phyloP scores from a whole-genome alignment of 176 grass and related monocot genomes.

The Eragrostis curvula region DNA sequence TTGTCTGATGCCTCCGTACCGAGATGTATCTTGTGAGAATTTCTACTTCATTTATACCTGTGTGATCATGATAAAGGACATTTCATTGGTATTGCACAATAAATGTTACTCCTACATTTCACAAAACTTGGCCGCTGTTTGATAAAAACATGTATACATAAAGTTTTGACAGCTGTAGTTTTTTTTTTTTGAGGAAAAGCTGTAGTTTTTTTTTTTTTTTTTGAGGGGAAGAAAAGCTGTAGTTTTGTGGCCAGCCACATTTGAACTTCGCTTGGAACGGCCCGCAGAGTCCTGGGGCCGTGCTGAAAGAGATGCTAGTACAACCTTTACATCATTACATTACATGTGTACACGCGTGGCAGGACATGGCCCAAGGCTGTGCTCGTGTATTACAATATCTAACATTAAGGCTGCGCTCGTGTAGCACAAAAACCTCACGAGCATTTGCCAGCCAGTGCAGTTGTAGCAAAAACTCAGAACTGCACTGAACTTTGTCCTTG shows the following conservation, averaged over 20 bases:
- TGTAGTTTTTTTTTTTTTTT: no score
- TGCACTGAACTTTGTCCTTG: not conserved
- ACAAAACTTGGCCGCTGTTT: not conserved
- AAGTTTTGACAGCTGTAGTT: not conserved
- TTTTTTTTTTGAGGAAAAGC: no score
- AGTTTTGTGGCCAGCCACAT: not conserved
- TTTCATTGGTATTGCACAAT: not conserved
- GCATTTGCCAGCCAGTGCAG: not conserved
- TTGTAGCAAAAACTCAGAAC: slow-evolving; percentile 21
- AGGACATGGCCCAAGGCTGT: not conserved
- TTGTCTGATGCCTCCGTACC: not conserved
- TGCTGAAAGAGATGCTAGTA: not conserved
- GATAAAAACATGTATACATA: not conserved
- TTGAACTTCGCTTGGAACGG: not conserved
- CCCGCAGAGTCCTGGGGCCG: slow-evolving; percentile 1
- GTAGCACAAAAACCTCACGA: not conserved
- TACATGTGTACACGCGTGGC: slow-evolving; percentile 16
- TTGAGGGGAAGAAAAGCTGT: no score
- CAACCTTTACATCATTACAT: not conserved
- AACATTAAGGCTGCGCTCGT: not conserved
- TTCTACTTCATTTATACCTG: not conserved
- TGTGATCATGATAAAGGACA: not conserved
- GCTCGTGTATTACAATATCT: no score
- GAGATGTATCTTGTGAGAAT: slow-evolving; percentile 38
- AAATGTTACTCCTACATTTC: not conserved